Base-by-base conservation (phyloP, 2,329 filamentous ascomycete species). In the Aspergillus carbonarius region DNA sequence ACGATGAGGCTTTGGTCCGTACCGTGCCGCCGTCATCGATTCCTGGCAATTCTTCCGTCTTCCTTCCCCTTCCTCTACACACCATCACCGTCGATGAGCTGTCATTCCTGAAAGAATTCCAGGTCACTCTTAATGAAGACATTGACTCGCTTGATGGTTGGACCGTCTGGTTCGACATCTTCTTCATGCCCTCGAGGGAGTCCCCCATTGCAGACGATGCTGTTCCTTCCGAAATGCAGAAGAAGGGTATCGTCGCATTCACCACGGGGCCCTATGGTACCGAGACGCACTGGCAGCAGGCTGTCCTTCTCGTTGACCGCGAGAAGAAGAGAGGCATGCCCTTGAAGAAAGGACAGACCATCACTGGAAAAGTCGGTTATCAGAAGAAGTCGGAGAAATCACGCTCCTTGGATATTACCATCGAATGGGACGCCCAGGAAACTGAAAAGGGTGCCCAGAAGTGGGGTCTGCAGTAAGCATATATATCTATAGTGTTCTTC, bases 111-210 rank as follows among this genome's bases (percentile, higher is more conserved):
- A 84, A 86, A 8, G 77, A 83, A 3, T 96, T 92, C 79, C 72
- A 82, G 55, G 83, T 87, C 9, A 83, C 79, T 15, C 70, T 95
- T 5, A 82, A 80, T 1, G 77, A 82, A 46, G 84, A 89, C 60
- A 79, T 88, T 56, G 86, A 90, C 60, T 79, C 81, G 1, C 78
- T 97, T n/a, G 92, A 97, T 70, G 93, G 91, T 4, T 96, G 92
- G 74, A 82, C 92, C 13, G 84, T 96, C 66, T 97, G 93, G 91
- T 97, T 97, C 72, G 93, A 98, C 73, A 93, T 89, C 23, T 95
- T 95, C 80, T 97, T 97, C 76, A 85, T 89, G 64, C 85, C 87
- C 9, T 83, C 84, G 0, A 78, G 82, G 35, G 77, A 81, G 35
- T 73, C 78, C 51, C 67, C 70, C 27, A 71, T 84, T 48, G 76